These are phyloP conservation scores for Malassezia equina DNA, from an alignment of 1,284 basidiomycete genomes.

Conservation along the genomic window DNA sequence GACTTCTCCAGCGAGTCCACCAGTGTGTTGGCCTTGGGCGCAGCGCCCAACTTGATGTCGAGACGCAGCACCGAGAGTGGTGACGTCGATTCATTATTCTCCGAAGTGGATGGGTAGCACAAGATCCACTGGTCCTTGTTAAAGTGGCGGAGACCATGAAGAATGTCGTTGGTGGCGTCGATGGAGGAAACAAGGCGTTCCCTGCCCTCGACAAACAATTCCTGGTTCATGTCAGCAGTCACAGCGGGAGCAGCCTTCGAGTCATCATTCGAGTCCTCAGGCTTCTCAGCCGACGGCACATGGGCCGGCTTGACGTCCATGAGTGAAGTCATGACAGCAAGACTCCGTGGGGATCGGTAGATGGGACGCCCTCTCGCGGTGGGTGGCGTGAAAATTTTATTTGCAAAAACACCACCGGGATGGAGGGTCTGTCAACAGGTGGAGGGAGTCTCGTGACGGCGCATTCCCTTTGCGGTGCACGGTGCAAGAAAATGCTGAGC, in stretches of 20 bases:
- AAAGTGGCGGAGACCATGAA: constrained; percentile 66
- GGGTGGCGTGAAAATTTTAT: neutral
- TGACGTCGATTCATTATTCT: constrained; percentile 14
- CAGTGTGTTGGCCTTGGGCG: constrained; percentile 55
- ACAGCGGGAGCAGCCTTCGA: neutral
- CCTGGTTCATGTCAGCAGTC: constrained; percentile 9
- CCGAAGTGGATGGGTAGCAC: constrained; percentile 58
- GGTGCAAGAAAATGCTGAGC: neutral
- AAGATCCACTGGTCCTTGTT: constrained; percentile 77
- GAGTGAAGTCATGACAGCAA: neutral
- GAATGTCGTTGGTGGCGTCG: constrained; percentile 60
- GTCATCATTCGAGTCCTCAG: neutral
- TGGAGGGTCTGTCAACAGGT: neutral
- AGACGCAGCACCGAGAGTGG: constrained; percentile 62
- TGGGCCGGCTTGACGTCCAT: neutral
- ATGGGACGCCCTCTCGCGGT: neutral
- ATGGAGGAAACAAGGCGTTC: constrained; percentile 62
- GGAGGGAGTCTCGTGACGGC: neutral
- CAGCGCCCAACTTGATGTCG: constrained; percentile 74
- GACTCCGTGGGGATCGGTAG: neutral
- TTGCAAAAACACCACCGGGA: neutral
- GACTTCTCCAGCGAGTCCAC: constrained; percentile 83
- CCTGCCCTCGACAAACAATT: constrained; percentile 3
- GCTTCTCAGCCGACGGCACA: neutral
- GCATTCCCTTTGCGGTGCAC: neutral